phyloP scores from a whole-genome alignment of 306 rosid genomes.

The Prunus fruticosa region DNA sequence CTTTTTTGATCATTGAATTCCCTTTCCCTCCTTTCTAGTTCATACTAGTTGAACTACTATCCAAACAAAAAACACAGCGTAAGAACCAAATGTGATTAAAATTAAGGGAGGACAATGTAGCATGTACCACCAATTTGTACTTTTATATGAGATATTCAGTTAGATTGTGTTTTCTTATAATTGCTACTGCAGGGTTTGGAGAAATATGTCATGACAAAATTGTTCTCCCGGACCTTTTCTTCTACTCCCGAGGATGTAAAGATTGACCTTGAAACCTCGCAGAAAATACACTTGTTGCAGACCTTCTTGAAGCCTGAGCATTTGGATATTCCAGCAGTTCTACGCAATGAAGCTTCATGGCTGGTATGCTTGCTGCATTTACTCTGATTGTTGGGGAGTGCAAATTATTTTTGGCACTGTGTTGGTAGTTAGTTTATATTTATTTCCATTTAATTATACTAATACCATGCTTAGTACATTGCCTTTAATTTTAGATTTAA shows the following conservation, averaged over 20 bases:
- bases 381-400: not conserved
- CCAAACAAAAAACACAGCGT: not conserved
- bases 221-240: conserved; percentile 58
- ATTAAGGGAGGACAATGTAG: not conserved
- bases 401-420: not conserved
- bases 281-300: conserved; percentile 49
- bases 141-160: conserved; percentile 1
- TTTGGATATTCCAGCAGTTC: conserved; percentile 55
- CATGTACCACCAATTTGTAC: not conserved
- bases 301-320: conserved; percentile 71
- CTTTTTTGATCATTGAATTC: not conserved
- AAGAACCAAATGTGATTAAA: not conserved
- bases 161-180: not conserved
- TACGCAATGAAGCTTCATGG: conserved; percentile 58
- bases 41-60: not conserved
- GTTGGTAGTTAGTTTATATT: not conserved
- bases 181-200: conserved; percentile 53
- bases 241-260: conserved; percentile 47
- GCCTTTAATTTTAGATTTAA: not conserved
- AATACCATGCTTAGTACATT: not conserved
- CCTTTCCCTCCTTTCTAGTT: not conserved
- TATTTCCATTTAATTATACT: not conserved
- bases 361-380: conserved; percentile 40
- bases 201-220: conserved; percentile 67
- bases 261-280: conserved; percentile 46